phyloP scores from a whole-genome alignment of 495 filamentous ascomycete genomes.

The Immersiella caudata region DNA sequence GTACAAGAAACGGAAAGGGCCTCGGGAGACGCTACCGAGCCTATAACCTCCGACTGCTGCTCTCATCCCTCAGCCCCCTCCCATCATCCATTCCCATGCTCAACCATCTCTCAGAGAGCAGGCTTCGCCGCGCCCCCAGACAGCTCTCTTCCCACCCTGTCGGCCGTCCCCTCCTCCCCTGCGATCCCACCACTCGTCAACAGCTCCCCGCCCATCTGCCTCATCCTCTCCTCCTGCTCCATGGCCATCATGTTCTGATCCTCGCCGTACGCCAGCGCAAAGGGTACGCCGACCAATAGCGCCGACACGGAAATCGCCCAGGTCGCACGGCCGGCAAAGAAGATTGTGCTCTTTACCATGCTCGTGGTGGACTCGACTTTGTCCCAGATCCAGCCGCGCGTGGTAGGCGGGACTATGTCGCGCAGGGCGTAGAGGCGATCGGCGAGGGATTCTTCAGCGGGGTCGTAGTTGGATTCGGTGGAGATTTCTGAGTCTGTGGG shows the following conservation, averaged over 20 bases:
- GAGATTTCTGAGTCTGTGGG: constrained; percentile 65
- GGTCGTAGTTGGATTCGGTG: constrained; percentile 56
- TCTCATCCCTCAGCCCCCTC: neutral
- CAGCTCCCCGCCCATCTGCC: constrained; percentile 65
- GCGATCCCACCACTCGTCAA: constrained; percentile 35
- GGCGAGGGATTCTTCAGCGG: constrained; percentile 63
- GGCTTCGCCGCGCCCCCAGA: constrained; percentile 22
- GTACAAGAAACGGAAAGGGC: constrained; percentile 2
- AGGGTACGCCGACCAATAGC: constrained; percentile 88
- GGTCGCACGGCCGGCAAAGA: constrained; percentile 76
- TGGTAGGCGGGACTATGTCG: constrained; percentile 87
- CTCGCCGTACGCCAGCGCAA: constrained; percentile 87
- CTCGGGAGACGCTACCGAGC: neutral
- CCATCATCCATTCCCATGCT: neutral
- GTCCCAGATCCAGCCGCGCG: constrained; percentile 68
- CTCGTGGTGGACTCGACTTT: constrained; percentile 57
- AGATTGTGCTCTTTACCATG: constrained; percentile 62
- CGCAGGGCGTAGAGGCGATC: constrained; percentile 84
- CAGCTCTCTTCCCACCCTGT: constrained; percentile 39
- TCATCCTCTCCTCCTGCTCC: constrained; percentile 95
- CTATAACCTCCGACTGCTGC: neutral
- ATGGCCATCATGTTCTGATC: constrained; percentile 94
- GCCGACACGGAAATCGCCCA: constrained; percentile 88
- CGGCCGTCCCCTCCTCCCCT: constrained; percentile 35
- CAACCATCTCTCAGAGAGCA: neutral